These are phyloP conservation scores for Pisolithus albus DNA, from an alignment of 768 basidiomycete species.

Conservation along the genomic window DNA sequence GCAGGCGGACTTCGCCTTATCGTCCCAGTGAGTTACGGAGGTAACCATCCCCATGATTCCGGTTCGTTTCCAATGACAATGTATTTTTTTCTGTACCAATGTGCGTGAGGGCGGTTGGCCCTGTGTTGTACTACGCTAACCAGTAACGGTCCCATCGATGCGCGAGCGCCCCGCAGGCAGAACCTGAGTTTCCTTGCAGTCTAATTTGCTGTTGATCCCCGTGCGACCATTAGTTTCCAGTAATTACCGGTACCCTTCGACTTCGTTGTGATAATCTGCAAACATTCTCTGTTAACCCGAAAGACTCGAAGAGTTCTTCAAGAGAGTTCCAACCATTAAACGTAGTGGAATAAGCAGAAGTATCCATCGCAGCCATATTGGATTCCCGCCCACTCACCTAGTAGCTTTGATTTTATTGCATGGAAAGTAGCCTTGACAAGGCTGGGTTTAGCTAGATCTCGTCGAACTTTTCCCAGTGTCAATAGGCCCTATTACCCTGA, in stretches of 20 bases:
- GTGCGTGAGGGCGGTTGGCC: too few relatives aligned
- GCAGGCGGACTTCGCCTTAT: neutral
- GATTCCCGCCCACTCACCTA: conserved; percentile 14
- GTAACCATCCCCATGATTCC: neutral
- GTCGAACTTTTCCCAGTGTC: conserved; percentile 20
- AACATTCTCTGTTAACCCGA: conserved; percentile 1
- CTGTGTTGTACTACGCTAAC: too few relatives aligned
- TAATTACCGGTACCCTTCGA: neutral
- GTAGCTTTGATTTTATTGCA: conserved; percentile 3
- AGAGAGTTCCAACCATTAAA: conserved; percentile 37
- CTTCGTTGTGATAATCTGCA: too few relatives aligned
- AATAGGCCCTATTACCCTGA: conserved; percentile 18
- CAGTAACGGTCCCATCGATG: too few relatives aligned
- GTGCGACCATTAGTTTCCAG: neutral
- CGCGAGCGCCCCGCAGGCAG: too few relatives aligned
- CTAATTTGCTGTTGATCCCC: neutral
- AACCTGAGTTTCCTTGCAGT: too few relatives aligned
- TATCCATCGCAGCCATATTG: conserved; percentile 35
- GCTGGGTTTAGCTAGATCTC: neutral
- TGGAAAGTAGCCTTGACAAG: conserved; percentile 8
- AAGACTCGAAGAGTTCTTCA: conserved; percentile 35
- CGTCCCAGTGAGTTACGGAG: neutral
- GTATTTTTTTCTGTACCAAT: too few relatives aligned
- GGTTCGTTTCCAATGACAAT: neutral
- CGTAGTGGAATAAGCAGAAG: too few relatives aligned